Evolutionary conservation across 2,329 filamentous ascomycete genomes (phyloP).

Genomic region (Hirsutella rhossiliensis): DNA sequence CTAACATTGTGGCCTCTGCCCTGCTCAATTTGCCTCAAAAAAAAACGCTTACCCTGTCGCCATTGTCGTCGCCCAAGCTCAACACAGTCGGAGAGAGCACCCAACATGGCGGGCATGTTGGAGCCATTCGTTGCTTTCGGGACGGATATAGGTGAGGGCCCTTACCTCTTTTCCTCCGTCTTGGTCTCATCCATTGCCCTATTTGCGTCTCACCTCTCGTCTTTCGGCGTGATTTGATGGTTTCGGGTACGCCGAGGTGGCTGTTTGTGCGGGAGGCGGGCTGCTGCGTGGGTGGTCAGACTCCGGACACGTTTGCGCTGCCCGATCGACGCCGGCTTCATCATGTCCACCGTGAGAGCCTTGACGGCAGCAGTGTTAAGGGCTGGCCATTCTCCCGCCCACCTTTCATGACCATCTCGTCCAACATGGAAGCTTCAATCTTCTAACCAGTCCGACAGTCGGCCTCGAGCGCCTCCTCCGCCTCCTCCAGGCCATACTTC

Average conservation of each 20-base stretch:
- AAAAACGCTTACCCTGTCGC: too few relatives aligned
- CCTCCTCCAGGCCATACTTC: constrained; percentile 38
- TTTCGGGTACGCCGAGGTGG: too few relatives aligned
- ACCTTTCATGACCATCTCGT: background rate
- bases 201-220: background rate
- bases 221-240: too few relatives aligned
- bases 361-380: too few relatives aligned
- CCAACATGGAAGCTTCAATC: background rate
- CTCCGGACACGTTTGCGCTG: background rate
- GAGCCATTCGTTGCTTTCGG: constrained; percentile 30
- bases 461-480: constrained; percentile 51
- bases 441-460: constrained; percentile 22
- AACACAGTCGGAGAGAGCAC: background rate
- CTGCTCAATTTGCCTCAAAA: too few relatives aligned
- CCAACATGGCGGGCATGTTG: constrained; percentile 14
- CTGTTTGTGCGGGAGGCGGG: too few relatives aligned
- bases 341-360: too few relatives aligned
- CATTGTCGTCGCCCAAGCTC: too few relatives aligned
- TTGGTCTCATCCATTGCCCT: background rate
- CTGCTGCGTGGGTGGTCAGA: background rate
- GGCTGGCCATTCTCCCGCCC: too few relatives aligned
- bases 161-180: too few relatives aligned
- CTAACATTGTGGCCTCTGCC: too few relatives aligned
- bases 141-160: constrained; percentile 28
- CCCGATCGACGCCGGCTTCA: too few relatives aligned